Conservation (phyloP, 208 protist species). For the Leishmania tropica region DNA sequence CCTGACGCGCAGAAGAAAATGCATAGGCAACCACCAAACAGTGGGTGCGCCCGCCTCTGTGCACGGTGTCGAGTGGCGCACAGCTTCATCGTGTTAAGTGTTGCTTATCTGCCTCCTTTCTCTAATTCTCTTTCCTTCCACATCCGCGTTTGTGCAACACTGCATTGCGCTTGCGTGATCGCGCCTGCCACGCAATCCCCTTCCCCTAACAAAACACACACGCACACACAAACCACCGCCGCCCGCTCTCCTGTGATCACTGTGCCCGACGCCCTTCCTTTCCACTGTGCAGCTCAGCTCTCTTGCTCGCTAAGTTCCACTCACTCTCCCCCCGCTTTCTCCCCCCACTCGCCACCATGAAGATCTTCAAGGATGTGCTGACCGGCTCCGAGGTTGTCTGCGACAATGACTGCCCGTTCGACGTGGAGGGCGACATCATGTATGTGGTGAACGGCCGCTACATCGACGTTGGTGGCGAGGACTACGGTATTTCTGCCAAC, state of each 20-base stretch:
- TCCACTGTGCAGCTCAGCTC: conserved; percentile 14
- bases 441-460: conserved; percentile 85
- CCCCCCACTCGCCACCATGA: conserved; percentile 50
- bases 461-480: conserved; percentile 89
- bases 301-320: background rate
- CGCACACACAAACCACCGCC: background rate
- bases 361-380: conserved; percentile 89
- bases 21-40: background rate
- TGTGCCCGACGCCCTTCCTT: background rate
- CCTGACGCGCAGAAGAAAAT: background rate
- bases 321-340: background rate
- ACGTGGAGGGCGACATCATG: conserved; percentile 78
- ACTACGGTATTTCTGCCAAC: conserved; percentile 92
- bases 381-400: conserved; percentile 91
- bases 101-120: background rate
- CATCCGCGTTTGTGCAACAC: background rate
- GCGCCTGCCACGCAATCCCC: background rate
- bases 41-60: background rate
- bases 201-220: background rate
- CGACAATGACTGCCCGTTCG: conserved; percentile 88
- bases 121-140: no score
- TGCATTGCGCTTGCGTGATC: background rate
- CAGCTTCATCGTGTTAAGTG: background rate
- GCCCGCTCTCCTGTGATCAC: background rate
- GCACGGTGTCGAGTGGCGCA: background rate